Conservation (phyloP, 1,139 yeast species). For the Hyphopichia buzzinii region DNA sequence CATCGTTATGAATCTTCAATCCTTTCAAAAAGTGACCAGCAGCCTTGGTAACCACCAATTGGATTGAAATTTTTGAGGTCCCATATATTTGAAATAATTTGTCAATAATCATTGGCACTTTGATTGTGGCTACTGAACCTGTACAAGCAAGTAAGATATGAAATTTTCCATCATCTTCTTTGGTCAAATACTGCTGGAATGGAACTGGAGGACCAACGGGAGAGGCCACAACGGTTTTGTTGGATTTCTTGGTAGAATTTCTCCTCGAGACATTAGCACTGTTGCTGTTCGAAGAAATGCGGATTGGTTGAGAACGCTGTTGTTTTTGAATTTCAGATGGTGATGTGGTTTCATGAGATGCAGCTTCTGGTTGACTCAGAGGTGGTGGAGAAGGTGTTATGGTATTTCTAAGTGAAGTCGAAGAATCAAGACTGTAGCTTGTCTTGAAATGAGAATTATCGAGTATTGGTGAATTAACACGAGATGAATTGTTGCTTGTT, state of each 20-base stretch:
- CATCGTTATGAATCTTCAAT: conserved; percentile 73
- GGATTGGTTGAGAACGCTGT: conserved; percentile 19
- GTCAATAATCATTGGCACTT: conserved; percentile 82
- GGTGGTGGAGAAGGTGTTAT: conserved; percentile 15
- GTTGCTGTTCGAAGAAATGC: conserved; percentile 11
- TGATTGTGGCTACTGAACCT: conserved; percentile 95
- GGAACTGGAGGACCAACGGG: conserved; percentile 73
- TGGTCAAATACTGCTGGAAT: conserved; percentile 65
- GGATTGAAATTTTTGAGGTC: conserved; percentile 69
- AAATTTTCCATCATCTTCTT: conserved; percentile 75
- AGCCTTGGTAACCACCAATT: conserved; percentile 77
- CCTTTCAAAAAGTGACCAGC: conserved; percentile 85
- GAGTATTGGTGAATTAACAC: conserved; percentile 12
- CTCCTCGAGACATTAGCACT: conserved; percentile 16
- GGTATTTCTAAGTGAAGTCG: conserved; percentile 3
- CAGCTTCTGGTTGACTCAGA: conserved; percentile 4
- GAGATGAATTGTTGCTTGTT: conserved; percentile 9
- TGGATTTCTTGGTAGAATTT: conserved; percentile 26
- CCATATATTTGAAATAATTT: conserved; percentile 77
- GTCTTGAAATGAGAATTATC: conserved; percentile 7
- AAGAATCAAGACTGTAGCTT: conserved; percentile 1
- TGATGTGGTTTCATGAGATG: too few species aligned
- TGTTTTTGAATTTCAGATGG: background rate
- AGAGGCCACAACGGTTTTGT: conserved; percentile 40
- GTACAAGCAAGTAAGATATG: conserved; percentile 90